Evolutionary conservation across 306 rosid species (phyloP), one percentile per base, ranked within the genome.

Genomic region (Quercus parvula): DNA sequence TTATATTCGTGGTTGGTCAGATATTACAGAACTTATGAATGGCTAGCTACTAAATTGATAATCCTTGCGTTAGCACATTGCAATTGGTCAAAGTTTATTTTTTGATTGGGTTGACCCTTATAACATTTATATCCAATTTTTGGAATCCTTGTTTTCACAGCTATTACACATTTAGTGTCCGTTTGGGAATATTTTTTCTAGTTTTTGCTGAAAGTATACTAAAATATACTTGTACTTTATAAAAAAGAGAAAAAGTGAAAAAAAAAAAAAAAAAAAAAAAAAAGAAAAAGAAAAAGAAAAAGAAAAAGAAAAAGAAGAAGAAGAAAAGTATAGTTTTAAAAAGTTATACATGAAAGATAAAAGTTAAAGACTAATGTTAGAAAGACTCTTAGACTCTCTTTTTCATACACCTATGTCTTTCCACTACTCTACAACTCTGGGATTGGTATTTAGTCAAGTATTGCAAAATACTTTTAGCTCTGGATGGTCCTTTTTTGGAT

Each of bases 401-500:
- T 38, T 38, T 6, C 11, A 83, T 2, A 85, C 94, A 18, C 91
- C 88, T 0, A 77, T 90, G 87, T 81, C 90, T 11, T 90, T 88
- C 51, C 82, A 90, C 49, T 89, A 90, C 80, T 90, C 91, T 18
- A 90, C 92, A 19, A 91, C 92, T 28, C 41, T 87, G 80, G 92
- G 92, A 83, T 88, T 91, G 75, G 84, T 90, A 78, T 89, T 90
- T 28, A 87, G 85, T 28, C 80, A 89, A 88, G 94, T 88, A 78
- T 41, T 38, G 14, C 8, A 75, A 27, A 46, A 13, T 27, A 11
- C 1, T 41, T 41, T 41, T 41, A 41, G 46, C 46, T 8, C 12
- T 8, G 12, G 46, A 41, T 41, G 46, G 46, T 2, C 12, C 46
- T 41, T 41, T 38, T 41, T 41, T 41, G 46, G 46, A 8, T 41